Percentiles rank a stretch among this genome's conserved stretches.
These are phyloP conservation scores for Heterobasidion annosum DNA, from an alignment of 1,284 basidiomycete genomes.

Conservation along the genomic window DNA sequence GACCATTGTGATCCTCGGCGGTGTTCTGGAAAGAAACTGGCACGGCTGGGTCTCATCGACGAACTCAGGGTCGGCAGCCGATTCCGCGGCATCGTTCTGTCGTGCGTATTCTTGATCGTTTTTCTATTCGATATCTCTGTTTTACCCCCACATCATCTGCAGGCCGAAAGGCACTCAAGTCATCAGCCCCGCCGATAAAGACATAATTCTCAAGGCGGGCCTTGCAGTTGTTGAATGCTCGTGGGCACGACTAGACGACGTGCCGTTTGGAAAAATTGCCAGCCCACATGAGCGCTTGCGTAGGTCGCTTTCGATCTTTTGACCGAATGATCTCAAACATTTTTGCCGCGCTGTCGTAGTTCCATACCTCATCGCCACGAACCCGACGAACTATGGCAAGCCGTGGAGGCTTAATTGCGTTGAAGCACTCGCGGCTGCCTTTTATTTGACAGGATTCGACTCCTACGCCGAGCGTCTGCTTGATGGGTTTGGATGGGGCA, in stretches of 20 bases:
- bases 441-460: slow-evolving; percentile 85
- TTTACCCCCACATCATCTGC: not conserved
- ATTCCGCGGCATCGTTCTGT: slow-evolving; percentile 89
- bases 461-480: slow-evolving; percentile 72
- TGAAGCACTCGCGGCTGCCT: slow-evolving; percentile 88
- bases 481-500: slow-evolving; percentile 81
- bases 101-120: slow-evolving; percentile 45
- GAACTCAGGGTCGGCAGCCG: slow-evolving; percentile 80
- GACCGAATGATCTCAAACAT: not conserved
- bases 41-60: slow-evolving; percentile 78
- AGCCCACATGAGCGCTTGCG: slow-evolving; percentile 87
- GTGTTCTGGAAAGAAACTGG: slow-evolving; percentile 92
- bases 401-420: slow-evolving; percentile 89
- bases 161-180: slow-evolving; percentile 84
- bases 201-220: slow-evolving; percentile 71
- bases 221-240: slow-evolving; percentile 96
- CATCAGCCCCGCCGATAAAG: slow-evolving; percentile 79
- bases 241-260: slow-evolving; percentile 92
- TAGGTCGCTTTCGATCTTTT: slow-evolving; percentile 31
- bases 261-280: slow-evolving; percentile 90
- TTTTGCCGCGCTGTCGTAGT: slow-evolving; percentile 36
- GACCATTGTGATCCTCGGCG: slow-evolving; percentile 94
- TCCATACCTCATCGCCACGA: slow-evolving; percentile 87
- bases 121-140: not conserved
- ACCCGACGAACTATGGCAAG: slow-evolving; percentile 93